phyloP scores from a whole-genome alignment of 257 asterid species.

The Oldenlandia corymbosa region DNA sequence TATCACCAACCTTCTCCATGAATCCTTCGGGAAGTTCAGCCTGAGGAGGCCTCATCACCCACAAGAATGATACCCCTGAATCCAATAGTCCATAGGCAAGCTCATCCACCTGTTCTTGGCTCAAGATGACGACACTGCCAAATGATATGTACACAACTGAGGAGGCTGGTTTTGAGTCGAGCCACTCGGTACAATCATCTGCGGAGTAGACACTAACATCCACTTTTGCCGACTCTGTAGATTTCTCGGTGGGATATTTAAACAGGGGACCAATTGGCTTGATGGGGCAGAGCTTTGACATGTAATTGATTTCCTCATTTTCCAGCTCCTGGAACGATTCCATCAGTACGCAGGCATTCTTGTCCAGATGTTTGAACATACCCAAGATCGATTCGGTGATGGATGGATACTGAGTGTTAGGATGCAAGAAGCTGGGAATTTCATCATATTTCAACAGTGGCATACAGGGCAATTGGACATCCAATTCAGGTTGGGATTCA shows the following conservation, averaged over 20 bases:
- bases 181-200: constrained; percentile 18
- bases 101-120: constrained; percentile 19
- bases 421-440: constrained; percentile 53
- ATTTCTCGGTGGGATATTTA: constrained; percentile 8
- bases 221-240: neutral
- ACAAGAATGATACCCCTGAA: constrained; percentile 19
- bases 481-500: constrained; percentile 35
- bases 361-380: constrained; percentile 44
- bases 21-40: constrained; percentile 18
- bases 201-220: constrained; percentile 34
- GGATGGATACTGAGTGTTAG: constrained; percentile 27
- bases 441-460: constrained; percentile 63
- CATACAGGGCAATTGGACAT: constrained; percentile 49
- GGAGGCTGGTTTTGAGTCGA: constrained; percentile 17
- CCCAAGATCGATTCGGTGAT: constrained; percentile 44
- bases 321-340: constrained; percentile 73
- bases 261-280: constrained; percentile 44
- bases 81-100: constrained; percentile 20
- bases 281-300: constrained; percentile 46
- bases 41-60: constrained; percentile 22
- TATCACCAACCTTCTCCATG: constrained; percentile 14
- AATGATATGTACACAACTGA: constrained; percentile 22
- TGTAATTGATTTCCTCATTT: constrained; percentile 24
- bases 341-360: constrained; percentile 48
- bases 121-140: constrained; percentile 15